A percentile compares a stretch with the other conserved stretches of the same genome.
These are phyloP conservation scores for Monascus ruber DNA, from an alignment of 2,329 filamentous ascomycete genomes.

Conservation along the genomic window DNA sequence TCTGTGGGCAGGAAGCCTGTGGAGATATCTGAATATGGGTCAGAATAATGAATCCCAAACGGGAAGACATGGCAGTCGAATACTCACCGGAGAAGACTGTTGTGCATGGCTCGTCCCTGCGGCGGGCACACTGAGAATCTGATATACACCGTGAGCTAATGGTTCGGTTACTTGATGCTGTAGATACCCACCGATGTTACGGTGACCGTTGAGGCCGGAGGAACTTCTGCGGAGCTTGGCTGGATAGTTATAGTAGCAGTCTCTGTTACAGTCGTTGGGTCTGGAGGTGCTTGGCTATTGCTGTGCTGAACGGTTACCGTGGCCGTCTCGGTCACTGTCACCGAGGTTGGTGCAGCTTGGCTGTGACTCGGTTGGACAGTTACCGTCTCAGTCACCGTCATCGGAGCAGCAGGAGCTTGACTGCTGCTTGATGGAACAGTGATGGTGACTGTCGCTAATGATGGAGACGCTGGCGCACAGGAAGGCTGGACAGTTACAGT, in stretches of 20 bases:
- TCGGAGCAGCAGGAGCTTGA: slow-evolving; percentile 8
- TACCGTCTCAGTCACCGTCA: slow-evolving; percentile 6
- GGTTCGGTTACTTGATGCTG: too few relatives aligned
- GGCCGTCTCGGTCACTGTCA: slow-evolving; percentile 6
- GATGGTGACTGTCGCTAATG: not conserved
- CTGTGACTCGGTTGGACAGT: too few relatives aligned
- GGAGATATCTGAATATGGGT: too few relatives aligned
- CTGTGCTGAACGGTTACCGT: slow-evolving; percentile 2
- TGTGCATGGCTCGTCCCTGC: too few relatives aligned
- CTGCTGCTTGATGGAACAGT: slow-evolving; percentile 5
- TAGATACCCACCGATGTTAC: not conserved
- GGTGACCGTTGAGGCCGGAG: not conserved
- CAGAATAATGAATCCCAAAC: too few relatives aligned
- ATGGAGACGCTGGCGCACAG: not conserved
- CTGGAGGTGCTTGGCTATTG: not conserved
- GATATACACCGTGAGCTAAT: too few relatives aligned
- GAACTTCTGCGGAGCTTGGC: not conserved
- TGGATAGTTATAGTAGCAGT: not conserved
- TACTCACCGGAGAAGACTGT: too few relatives aligned
- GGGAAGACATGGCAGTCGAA: too few relatives aligned
- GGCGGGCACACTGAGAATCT: too few relatives aligned
- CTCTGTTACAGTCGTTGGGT: not conserved
- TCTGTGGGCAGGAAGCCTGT: too few relatives aligned
- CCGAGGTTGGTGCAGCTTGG: too few relatives aligned
- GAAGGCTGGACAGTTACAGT: not conserved